Evolutionary conservation across 2,329 filamentous ascomycete genomes (phyloP), one percentile per base, ranked within the genome.

Genomic region (Fusarium burgessii): DNA sequence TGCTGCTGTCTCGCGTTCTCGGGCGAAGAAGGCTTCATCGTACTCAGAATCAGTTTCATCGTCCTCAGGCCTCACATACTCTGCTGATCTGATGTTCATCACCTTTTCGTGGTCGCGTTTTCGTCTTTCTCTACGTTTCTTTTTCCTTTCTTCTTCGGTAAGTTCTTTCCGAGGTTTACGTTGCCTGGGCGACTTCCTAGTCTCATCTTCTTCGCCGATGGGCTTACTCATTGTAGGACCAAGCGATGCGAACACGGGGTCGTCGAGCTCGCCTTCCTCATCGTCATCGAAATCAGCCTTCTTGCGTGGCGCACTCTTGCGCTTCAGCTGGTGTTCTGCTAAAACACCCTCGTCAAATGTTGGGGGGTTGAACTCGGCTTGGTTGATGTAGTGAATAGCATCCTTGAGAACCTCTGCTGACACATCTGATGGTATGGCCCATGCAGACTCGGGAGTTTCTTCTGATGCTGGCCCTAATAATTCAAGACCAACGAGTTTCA

Each of bases 21-120:
- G 86, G 5, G 87, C 90, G 80, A 95, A 98, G 81, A 98, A 98
- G 23, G 88, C 89, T 25, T 84, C 80, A 52, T 86, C 85, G 61
- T 89, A 88, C 49, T 94, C 93, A 36, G 88, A 90, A 76, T 97
- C 94, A n/a, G 88, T 91, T 73, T 97, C 94, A 57, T 98, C 96
- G 78, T 98, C 96, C 72, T 92, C 94, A 40, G 91, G 90, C 62
- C 92, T 89, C 54, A 99, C 92, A 75, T 90, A 95, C 41, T 95
- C 82, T 27, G 91, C 90, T 75, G 93, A 97, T 84, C 98, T 98
- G 82, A 96, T 92, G 78, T 92, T 92, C 35, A 85, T 85, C 51
- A 90, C 87, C 80, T 94, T 94, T 76, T 95, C 93, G n/a, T 88
- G 83, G 72, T 97, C 91, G 72, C 89, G 91, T 56, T 90, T 85